phyloP scores from a whole-genome alignment of 2,329 filamentous ascomycete species.

The Aspergillus sp. region DNA sequence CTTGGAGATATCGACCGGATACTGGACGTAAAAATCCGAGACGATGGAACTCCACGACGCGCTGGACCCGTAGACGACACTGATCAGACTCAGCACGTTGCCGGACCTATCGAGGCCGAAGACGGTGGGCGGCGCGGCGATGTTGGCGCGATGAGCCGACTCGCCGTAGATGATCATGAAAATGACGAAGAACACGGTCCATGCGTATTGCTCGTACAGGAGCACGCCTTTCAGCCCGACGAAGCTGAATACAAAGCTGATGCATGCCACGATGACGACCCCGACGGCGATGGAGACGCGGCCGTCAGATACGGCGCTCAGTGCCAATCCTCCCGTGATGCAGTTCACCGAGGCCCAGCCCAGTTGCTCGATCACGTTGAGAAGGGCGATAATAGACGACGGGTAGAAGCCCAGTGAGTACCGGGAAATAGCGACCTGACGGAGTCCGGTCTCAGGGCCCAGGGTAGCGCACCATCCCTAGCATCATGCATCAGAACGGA shows the following conservation, averaged over 20 bases:
- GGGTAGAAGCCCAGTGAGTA: conserved; percentile 55
- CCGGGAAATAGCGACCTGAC: conserved; percentile 52
- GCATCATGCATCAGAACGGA: not conserved
- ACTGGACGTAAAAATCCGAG: conserved; percentile 50
- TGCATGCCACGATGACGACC: conserved; percentile 29
- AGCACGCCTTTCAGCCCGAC: conserved; percentile 29
- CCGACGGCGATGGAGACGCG: conserved; percentile 24
- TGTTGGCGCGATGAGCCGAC: conserved; percentile 44
- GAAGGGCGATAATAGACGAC: conserved; percentile 48
- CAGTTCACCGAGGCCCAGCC: conserved; percentile 28
- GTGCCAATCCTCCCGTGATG: conserved; percentile 30
- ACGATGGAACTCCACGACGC: conserved; percentile 50
- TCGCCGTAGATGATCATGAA: conserved; percentile 53
- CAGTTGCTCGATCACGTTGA: conserved; percentile 34
- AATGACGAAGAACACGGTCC: conserved; percentile 30
- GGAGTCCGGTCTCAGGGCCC: conserved; percentile 51
- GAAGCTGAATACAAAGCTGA: conserved; percentile 27
- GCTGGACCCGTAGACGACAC: conserved; percentile 51
- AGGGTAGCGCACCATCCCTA: conserved; percentile 52
- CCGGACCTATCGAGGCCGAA: conserved; percentile 41
- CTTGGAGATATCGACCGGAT: conserved; percentile 43
- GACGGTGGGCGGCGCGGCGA: conserved; percentile 34
- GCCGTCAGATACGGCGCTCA: conserved; percentile 32
- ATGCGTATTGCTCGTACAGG: conserved; percentile 32
- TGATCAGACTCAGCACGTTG: conserved; percentile 44